A percentile compares a stretch with the other conserved stretches of the same genome.
These are phyloP conservation scores for Trichoderma sp. DNA, from an alignment of 2,329 filamentous ascomycete species.

Conservation along the genomic window DNA sequence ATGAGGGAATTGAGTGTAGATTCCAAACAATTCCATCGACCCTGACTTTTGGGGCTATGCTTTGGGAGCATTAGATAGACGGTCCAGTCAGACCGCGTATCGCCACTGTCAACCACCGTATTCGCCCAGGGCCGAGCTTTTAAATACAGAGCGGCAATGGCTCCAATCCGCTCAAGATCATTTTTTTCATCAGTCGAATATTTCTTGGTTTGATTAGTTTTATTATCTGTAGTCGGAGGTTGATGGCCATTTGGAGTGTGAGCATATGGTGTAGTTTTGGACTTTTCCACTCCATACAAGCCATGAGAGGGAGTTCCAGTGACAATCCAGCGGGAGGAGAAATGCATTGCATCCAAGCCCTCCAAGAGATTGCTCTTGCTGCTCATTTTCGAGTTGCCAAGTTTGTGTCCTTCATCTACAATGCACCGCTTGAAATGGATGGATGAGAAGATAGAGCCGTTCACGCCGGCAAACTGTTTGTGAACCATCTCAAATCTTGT, in stretches of 20 bases:
- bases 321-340: constrained; percentile 81
- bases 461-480: constrained; percentile 32
- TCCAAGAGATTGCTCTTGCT: constrained; percentile 55
- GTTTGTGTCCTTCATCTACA: constrained; percentile 85
- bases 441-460: constrained; percentile 59
- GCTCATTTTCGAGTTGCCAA: constrained; percentile 61
- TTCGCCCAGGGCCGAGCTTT: constrained; percentile 78
- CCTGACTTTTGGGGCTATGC: constrained; percentile 49
- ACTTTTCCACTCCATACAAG: constrained; percentile 62
- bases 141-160: constrained; percentile 67
- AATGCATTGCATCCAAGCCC: constrained; percentile 51
- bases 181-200: constrained; percentile 51
- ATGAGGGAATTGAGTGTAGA: constrained; percentile 74
- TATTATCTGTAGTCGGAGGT: constrained; percentile 22
- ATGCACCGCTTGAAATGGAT: constrained; percentile 86
- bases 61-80: constrained; percentile 64
- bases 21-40: constrained; percentile 60
- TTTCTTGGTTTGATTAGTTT: constrained; percentile 23
- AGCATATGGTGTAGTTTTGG: not conserved
- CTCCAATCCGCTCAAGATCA: constrained; percentile 64
- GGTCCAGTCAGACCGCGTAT: constrained; percentile 64
- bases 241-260: not conserved
- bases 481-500: constrained; percentile 64
- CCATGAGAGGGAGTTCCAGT: constrained; percentile 87
- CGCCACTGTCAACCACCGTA: constrained; percentile 48